Evolutionary conservation across 1,139 yeast species (phyloP), one percentile per base, ranked within the genome.

Genomic region (Geotrichum klebahnii): DNA sequence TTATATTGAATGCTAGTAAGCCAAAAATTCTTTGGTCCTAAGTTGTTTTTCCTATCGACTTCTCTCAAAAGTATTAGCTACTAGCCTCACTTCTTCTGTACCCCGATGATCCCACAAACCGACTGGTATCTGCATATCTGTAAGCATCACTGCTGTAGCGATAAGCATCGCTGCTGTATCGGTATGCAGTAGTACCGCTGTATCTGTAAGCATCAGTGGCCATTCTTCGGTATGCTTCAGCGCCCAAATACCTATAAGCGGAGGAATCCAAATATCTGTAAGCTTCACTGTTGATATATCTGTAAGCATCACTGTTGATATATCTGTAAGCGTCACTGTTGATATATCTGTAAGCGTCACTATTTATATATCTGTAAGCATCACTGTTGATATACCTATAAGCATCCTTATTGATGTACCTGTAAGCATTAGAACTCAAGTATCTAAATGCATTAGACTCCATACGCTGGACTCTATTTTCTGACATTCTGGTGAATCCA

Each of bases 201-300:
- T 43, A 34, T 14, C 35, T 32, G 40, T n/a, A 43, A 3, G 46
- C 37, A 4, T 43, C 46, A 3, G 44, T 6, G 14, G 28, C 44
- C 6, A 40, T 23, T 20, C 34, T 24, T 12, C 44, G 33, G 17
- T 40, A 40, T 5, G 44, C 34, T 26, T 40, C 44, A 28, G 28
- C 44, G 22, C 31, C 31, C 33, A 40, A 17, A 17, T 40, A 40
- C 31, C 44, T 40, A 24, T 16, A 40, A 4, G 44, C 44, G 6
- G 28, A 34, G 4, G 44, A 12, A 16, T 40, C 44, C 6, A 32
- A 26, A 31, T 23, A 24, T n/a, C 46, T 29, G 23, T 42, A 42
- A 5, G 46, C 38, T 17, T 32, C 38, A 23, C 26, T 37, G 20
- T 43, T 34, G 32, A 34, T 8, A 24, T 43, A 43, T 33, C 46